These are phyloP conservation scores for Vitis hybrid DNA, from an alignment of 177 flowering plant species.

Conservation along the genomic window DNA sequence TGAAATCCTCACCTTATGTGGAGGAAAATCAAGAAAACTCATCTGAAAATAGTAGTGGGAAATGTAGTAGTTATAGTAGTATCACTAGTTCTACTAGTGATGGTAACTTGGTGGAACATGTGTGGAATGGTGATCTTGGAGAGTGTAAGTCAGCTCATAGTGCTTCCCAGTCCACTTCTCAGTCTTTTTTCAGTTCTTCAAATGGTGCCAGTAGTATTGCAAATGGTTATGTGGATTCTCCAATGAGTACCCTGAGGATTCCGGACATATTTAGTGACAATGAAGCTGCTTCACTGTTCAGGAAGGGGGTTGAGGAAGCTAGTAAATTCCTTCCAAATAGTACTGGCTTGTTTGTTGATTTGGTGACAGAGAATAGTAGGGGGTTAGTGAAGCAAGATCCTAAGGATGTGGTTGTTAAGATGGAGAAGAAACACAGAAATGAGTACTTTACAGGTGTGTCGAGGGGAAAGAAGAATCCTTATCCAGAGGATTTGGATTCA, in stretches of 20 bases:
- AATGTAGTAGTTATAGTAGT: not conserved
- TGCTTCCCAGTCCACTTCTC: slow-evolving; percentile 2
- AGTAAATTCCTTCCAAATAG: slow-evolving; percentile 20
- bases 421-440: slow-evolving; percentile 12
- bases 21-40: not conserved
- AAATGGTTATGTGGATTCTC: slow-evolving; percentile 8
- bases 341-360: slow-evolving; percentile 5
- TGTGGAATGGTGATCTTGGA: slow-evolving; percentile 7
- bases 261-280: too few species aligned
- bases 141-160: not conserved
- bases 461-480: slow-evolving; percentile 28
- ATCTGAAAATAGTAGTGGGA: slow-evolving; percentile 1
- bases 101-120: not conserved
- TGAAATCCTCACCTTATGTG: not conserved
- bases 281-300: not conserved
- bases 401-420: slow-evolving; percentile 6
- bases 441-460: not conserved
- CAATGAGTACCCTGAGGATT: too few species aligned
- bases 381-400: not conserved
- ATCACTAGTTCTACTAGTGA: not conserved
- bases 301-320: slow-evolving; percentile 9
- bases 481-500: slow-evolving; percentile 10
- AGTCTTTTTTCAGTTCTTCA: slow-evolving; percentile 10
- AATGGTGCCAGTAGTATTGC: slow-evolving; percentile 1
- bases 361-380: not conserved